Evolutionary conservation across 148 eudicot species (phyloP).

Genomic region (Cornus kousa): DNA sequence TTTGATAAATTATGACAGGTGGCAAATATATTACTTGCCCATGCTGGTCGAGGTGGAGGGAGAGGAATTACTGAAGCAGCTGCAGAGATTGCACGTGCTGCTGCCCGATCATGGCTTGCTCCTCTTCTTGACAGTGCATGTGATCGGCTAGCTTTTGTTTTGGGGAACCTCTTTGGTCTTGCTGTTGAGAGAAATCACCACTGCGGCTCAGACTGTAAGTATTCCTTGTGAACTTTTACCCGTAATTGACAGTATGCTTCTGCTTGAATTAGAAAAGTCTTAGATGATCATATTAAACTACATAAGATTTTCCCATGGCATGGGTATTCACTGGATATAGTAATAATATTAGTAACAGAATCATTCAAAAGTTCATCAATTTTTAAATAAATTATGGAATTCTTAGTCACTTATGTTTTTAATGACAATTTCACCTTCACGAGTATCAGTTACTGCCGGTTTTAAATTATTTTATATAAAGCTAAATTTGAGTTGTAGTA

Average conservation of each 20-base stretch:
- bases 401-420: not conserved
- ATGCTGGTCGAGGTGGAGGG: constrained; percentile 90
- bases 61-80: constrained; percentile 92
- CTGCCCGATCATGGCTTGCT: constrained; percentile 90
- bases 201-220: constrained; percentile 62
- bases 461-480: too few relatives aligned
- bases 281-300: too few relatives aligned
- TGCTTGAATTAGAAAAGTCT: too few relatives aligned
- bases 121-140: constrained; percentile 95
- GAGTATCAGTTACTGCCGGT: not conserved
- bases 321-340: too few relatives aligned
- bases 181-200: constrained; percentile 69
- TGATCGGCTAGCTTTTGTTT: constrained; percentile 88
- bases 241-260: too few relatives aligned
- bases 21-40: constrained; percentile 94
- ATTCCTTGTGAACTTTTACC: not conserved
- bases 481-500: not conserved
- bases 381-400: not conserved
- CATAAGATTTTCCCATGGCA: too few relatives aligned
- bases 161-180: constrained; percentile 80
- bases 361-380: not conserved
- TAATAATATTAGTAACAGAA: not conserved
- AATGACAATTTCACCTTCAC: not conserved
- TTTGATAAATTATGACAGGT: constrained; percentile 46
- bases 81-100: constrained; percentile 98